Base-by-base conservation (phyloP, 495 filamentous ascomycete species). In the Lepidopterella palustris region DNA sequence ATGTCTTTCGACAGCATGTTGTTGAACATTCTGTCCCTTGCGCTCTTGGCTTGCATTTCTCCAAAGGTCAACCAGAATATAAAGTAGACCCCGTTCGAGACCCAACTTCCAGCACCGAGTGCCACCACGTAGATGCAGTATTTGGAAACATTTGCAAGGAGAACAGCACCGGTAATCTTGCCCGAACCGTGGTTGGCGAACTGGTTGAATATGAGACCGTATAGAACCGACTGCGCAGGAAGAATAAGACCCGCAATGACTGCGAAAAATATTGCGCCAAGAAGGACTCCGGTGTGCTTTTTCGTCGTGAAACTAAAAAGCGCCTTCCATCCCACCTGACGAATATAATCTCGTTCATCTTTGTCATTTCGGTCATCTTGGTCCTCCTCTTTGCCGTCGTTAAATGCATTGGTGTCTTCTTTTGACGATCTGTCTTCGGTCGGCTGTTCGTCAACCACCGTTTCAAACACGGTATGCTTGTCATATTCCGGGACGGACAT, bases 281-380 rank as follows among this genome's bases (percentile, higher is more conserved):
- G 60, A 2, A 91, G 73, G 5, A 79, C 63, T 6, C 74, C 73
- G n/a, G 79, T 53, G 67, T 97, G 86, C n/a, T 67, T 71, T 60
- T 70, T 75, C 1, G 77, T 81, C 0, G 85, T 88, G 75, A 96
- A 97, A 42, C 68, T 72, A 68, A 96, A 91, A 6, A 97, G 79
- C 1, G 79, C 74, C 39, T 68, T 60, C 76, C 76, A 77, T 45
- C 60, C 65, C 60, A 25, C 65, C 59, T 23, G 50, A 64, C 20
- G 67, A 68, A 65, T 54, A 57, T 18, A 66, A 15, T 72, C 64
- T 28, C 60, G 56, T 49, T 68, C 53, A 35, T 58, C 25, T 57
- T 69, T 50, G 21, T 55, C 31, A 15, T 72, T 64, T 28, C 60
- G 56, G 45, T 68, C 53, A 35, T 58, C 25, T 57, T 69, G 52